Evolutionary conservation across 306 rosid genomes (phyloP).

Genomic region (Canavalia gladiata): DNA sequence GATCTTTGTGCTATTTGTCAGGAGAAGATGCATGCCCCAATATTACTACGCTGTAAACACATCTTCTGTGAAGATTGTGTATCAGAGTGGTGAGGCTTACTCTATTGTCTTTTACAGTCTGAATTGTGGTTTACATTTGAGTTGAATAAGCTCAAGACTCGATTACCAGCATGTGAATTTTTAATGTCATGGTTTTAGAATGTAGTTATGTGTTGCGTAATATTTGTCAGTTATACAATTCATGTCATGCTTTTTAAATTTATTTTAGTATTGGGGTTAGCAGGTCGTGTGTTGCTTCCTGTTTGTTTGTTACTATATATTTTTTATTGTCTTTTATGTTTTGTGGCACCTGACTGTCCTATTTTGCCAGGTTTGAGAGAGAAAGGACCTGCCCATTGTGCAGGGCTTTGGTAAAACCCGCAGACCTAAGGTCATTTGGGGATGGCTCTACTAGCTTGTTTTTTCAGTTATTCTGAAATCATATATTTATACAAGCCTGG

Average conservation of each 20-base stretch:
- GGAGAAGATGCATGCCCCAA: constrained; percentile 98
- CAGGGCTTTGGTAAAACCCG: constrained; percentile 96
- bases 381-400: constrained; percentile 97
- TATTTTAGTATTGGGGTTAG: constrained; percentile 10
- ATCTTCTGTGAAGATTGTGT: constrained; percentile 98
- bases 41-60: constrained; percentile 94
- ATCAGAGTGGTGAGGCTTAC: constrained; percentile 83
- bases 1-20: constrained; percentile 99
- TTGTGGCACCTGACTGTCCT: constrained; percentile 37
- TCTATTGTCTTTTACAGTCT: constrained; percentile 39
- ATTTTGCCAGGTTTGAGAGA: constrained; percentile 89
- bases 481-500: constrained; percentile 48
- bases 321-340: background rate
- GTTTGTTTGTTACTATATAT: background rate
- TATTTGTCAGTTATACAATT: background rate
- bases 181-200: background rate
- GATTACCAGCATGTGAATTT: constrained; percentile 13
- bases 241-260: background rate
- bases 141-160: constrained; percentile 28
- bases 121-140: constrained; percentile 15
- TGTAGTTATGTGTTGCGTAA: constrained; percentile 21
- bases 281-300: constrained; percentile 14
- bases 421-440: constrained; percentile 93
- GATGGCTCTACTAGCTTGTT: constrained; percentile 96
- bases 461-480: constrained; percentile 83